Evolutionary conservation across 352 stramenopile genomes (phyloP).

Genomic region (Phytopythium delawarense): DNA sequence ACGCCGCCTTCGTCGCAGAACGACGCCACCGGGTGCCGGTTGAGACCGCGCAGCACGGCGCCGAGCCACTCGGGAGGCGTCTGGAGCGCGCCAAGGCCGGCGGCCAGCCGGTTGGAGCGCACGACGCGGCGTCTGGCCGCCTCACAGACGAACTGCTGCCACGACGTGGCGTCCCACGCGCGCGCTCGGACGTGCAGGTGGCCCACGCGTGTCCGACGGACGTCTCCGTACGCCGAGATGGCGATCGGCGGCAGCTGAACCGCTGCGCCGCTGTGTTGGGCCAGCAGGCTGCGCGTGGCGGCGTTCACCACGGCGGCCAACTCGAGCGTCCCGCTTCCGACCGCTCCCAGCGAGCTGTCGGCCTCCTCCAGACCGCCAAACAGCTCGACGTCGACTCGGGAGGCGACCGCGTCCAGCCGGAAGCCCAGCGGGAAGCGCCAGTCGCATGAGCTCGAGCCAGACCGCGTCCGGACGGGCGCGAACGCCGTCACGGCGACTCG

Average conservation of each 20-base stretch:
- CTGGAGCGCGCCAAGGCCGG: constrained; percentile 21
- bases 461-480: constrained; percentile 7
- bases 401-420: constrained; percentile 2
- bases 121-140: constrained; percentile 43
- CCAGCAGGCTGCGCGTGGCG: background rate
- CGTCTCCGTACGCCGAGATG: background rate
- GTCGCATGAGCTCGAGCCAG: constrained; percentile 12
- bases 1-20: constrained; percentile 74
- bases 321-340: constrained; percentile 21
- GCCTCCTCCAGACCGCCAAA: background rate
- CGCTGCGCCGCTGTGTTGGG: background rate
- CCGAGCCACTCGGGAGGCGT: constrained; percentile 48
- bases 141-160: constrained; percentile 31
- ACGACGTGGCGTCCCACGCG: constrained; percentile 43
- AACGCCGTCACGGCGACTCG: constrained; percentile 17
- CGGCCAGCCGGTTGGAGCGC: constrained; percentile 51
- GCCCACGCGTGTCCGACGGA: constrained; percentile 10
- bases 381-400: constrained; percentile 2
- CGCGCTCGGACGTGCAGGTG: constrained; percentile 29
- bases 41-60: constrained; percentile 60
- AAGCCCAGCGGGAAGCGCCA: constrained; percentile 37
- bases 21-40: constrained; percentile 64
- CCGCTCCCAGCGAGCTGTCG: background rate
- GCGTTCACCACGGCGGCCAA: constrained; percentile 1
- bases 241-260: constrained; percentile 2